phyloP scores from a whole-genome alignment of 1,284 basidiomycete genomes.

The Boletus calvinii region DNA sequence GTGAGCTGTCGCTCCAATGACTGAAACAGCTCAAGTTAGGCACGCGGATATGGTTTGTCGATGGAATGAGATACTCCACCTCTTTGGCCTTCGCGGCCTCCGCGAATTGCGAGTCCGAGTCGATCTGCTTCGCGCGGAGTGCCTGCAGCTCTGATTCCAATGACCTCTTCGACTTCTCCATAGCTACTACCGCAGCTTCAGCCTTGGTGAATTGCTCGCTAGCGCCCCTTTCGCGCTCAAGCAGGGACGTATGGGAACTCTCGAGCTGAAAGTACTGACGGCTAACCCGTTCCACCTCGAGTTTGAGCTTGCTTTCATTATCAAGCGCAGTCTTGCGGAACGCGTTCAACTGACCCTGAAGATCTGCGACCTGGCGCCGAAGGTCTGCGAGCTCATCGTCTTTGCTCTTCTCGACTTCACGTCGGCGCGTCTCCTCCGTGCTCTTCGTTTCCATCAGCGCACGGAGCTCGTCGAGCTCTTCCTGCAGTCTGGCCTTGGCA shows the following conservation, averaged over 20 bases:
- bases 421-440: conserved; percentile 81
- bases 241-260: conserved; percentile 62
- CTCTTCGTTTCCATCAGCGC: conserved; percentile 80
- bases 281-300: conserved; percentile 60
- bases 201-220: conserved; percentile 54
- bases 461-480: conserved; percentile 85
- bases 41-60: not conserved
- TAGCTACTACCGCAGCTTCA: conserved; percentile 55
- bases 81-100: conserved; percentile 68
- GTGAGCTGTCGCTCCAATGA: conserved; percentile 73
- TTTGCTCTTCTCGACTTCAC: conserved; percentile 84
- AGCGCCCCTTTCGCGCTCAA: conserved; percentile 52
- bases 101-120: conserved; percentile 66
- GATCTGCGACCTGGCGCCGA: conserved; percentile 61
- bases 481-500: conserved; percentile 65
- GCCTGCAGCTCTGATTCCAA: conserved; percentile 76
- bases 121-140: conserved; percentile 70
- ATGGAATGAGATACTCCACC: conserved; percentile 42
- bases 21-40: conserved; percentile 14
- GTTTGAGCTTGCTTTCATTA: conserved; percentile 64
- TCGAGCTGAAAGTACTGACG: conserved; percentile 59
- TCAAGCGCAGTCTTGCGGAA: conserved; percentile 58
- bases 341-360: conserved; percentile 63
- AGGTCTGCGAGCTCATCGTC: conserved; percentile 80
- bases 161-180: conserved; percentile 70